These are phyloP conservation scores for Peribolospora baueri DNA, from an alignment of 768 basidiomycete species.

Conservation along the genomic window DNA sequence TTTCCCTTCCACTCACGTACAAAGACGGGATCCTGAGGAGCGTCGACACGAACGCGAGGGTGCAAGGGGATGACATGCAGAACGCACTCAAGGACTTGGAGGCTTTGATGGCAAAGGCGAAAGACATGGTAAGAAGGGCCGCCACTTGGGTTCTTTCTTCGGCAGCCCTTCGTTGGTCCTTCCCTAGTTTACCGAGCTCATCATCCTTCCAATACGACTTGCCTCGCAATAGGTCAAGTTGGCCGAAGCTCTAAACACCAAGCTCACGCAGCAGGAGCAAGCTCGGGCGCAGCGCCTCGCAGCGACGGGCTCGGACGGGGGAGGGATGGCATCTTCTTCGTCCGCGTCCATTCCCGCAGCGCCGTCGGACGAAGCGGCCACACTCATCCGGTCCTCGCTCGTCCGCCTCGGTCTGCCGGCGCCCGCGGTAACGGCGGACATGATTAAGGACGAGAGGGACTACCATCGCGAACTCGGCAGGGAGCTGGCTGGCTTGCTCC, in stretches of 20 bases:
- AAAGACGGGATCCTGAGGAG: conserved; percentile 58
- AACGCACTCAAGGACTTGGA: conserved; percentile 70
- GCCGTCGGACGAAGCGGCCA: conserved; percentile 36
- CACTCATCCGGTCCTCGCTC: conserved; percentile 65
- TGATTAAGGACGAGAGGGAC: conserved; percentile 52
- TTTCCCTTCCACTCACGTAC: not conserved
- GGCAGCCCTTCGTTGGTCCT: not conserved
- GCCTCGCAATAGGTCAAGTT: conserved; percentile 29
- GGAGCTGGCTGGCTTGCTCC: conserved; percentile 5
- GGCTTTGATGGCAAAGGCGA: conserved; percentile 67
- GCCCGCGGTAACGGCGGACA: conserved; percentile 64
- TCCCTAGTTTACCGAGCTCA: not conserved
- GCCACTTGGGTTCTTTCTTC: not conserved
- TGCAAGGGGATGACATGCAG: conserved; percentile 38
- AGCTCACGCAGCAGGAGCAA: conserved; percentile 27
- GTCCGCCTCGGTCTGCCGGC: conserved; percentile 63
- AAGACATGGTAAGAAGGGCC: conserved; percentile 40
- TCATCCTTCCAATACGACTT: not conserved
- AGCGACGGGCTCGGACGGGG: conserved; percentile 2
- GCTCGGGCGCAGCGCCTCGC: not conserved
- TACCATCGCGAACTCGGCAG: conserved; percentile 48
- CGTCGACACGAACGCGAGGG: conserved; percentile 43
- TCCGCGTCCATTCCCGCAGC: not conserved
- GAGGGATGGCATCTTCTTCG: no score
- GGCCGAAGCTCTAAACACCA: conserved; percentile 66